Evolutionary conservation across 768 basidiomycete species (phyloP), one percentile per base, ranked within the genome.

Genomic region (Mycena galericulata): DNA sequence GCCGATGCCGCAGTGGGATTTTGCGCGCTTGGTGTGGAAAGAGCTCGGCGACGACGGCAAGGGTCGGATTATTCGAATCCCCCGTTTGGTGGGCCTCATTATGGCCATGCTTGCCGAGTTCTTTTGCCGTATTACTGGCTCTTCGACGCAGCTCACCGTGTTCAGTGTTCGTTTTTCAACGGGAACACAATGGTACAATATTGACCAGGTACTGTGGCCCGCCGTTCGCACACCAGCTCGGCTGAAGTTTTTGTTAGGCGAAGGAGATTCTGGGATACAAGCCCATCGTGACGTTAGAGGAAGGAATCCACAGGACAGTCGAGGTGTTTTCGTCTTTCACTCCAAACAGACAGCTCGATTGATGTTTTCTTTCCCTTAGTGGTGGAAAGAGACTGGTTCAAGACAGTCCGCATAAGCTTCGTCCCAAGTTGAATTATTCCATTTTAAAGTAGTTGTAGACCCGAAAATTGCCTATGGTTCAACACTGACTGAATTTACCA

Each of bases 1-100:
- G 67, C 87, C 87, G 4, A 72, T 85, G 40, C 81, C 82, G 69
- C 86, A 86, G 74, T 90, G 87, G 88, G 84, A 88, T 68, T 85
- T 87, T 15, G 26, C 50, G 20, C 60, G 84, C 7, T 76, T 82
- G 15, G 69, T 88, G 14, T 89, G 87, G 87, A 68, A 68, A 63
- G 68, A 69, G 55, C 67, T 73, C 14, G 75, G 76, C 12, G 73
- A 72, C n/a, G 68, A 70, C 43, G 74, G 67, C 14, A 62, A 65
- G 74, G 69, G 73, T 74, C 36, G 74, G 74, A 32, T 76, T 45
- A 62, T 67, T 24, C 71, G 73, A n/a, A 75, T 86, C 54, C 82
- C 83, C 7, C 71, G 75, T 11, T 15, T 67, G 8, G 60, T 86
- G 41, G 84, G 81, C 9, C 63, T 86, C 20, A 50, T 83, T 30